These are phyloP conservation scores for Globisporangium cederbergense DNA, from an alignment of 352 stramenopile species.

Conservation along the genomic window DNA sequence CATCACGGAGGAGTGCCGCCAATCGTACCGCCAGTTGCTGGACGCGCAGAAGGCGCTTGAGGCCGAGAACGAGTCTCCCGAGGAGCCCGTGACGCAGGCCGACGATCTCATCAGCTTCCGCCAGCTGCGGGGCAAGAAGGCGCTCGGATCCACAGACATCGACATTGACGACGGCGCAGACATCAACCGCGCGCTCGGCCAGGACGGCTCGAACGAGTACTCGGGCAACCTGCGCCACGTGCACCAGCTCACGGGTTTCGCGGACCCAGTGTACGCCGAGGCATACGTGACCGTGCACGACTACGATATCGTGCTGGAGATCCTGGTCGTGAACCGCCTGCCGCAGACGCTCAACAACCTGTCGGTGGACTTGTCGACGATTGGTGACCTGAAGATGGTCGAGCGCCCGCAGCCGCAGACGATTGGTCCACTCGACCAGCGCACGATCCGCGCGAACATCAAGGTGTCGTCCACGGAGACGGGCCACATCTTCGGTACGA, in stretches of 20 bases:
- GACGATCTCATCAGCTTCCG: constrained; percentile 98
- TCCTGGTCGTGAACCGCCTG: constrained; percentile 99
- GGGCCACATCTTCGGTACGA: constrained; percentile 99
- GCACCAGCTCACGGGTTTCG: constrained; percentile 99
- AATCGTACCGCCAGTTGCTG: constrained; percentile 71
- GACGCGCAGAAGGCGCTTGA: constrained; percentile 72
- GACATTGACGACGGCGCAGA: constrained; percentile 98
- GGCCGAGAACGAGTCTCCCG: constrained; percentile 50
- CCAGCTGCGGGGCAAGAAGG: constrained; percentile 92
- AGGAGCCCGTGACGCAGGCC: constrained; percentile 67
- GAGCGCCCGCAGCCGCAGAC: constrained; percentile 97
- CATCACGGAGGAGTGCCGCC: constrained; percentile 79
- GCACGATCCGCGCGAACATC: constrained; percentile 97
- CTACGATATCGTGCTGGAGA: constrained; percentile 99
- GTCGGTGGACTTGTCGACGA: constrained; percentile 98
- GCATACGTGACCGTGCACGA: constrained; percentile 99
- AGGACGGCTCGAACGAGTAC: constrained; percentile 85
- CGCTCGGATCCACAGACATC: constrained; percentile 92
- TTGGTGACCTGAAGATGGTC: constrained; percentile 99
- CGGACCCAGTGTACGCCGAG: constrained; percentile 99
- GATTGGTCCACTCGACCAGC: constrained; percentile 96
- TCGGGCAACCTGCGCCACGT: constrained; percentile 94
- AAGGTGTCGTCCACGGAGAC: constrained; percentile 99
- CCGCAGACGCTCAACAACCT: constrained; percentile 98
- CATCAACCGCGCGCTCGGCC: constrained; percentile 93